Evolutionary conservation across 306 rosid species (phyloP).

Genomic region (Medicago lupulina): DNA sequence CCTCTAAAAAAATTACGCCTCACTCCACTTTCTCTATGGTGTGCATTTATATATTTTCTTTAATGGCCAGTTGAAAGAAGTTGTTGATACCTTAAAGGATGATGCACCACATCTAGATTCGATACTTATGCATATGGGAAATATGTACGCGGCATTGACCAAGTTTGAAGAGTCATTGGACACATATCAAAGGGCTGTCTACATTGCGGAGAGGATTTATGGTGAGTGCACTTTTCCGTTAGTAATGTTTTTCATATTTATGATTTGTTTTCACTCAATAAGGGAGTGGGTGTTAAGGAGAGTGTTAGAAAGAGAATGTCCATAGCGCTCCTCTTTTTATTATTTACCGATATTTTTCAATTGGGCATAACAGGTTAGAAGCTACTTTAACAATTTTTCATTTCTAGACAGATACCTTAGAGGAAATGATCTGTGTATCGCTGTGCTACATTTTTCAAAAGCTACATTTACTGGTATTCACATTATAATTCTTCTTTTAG

Average conservation of each 20-base stretch:
- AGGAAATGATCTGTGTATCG: slow-evolving; percentile 5
- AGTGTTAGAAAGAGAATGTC: no score
- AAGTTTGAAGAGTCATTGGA: slow-evolving; percentile 66
- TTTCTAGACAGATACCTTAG: slow-evolving; percentile 30
- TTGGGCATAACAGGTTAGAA: slow-evolving; percentile 23
- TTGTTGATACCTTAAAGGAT: slow-evolving; percentile 71
- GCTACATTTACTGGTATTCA: slow-evolving; percentile 33
- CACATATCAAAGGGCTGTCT: slow-evolving; percentile 71
- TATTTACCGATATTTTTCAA: slow-evolving; percentile 11
- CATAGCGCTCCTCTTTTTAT: no score
- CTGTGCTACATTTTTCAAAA: slow-evolving; percentile 19
- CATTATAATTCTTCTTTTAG: slow-evolving; percentile 47
- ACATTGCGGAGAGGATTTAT: slow-evolving; percentile 64
- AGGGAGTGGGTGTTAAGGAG: no score
- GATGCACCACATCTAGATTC: slow-evolving; percentile 70
- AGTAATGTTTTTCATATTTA: slow-evolving; percentile 31
- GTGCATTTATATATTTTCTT: slow-evolving; percentile 42
- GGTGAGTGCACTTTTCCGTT: slow-evolving; percentile 56
- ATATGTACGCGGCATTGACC: slow-evolving; percentile 73
- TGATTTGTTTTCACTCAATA: no score
- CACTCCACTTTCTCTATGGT: neutral
- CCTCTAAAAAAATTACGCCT: no score
- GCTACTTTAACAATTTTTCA: slow-evolving; percentile 21
- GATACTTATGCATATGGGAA: slow-evolving; percentile 93
- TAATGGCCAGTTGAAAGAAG: slow-evolving; percentile 72